Evolutionary conservation across 108 stramenopile genomes (phyloP).

Genomic region (Cyclotella choctawhatcheeana): DNA sequence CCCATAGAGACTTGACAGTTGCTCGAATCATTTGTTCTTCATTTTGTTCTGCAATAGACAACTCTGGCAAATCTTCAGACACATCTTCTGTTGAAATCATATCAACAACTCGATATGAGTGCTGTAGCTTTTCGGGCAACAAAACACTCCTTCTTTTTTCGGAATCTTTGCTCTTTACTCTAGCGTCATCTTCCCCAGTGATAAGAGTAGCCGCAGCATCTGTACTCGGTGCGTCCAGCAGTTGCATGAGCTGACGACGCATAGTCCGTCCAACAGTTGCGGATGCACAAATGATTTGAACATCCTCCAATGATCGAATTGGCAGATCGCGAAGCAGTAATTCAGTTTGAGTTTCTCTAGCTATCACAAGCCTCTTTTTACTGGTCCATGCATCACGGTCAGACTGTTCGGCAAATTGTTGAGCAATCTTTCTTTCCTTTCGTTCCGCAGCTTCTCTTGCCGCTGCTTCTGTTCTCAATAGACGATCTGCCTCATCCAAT

Average conservation of each 20-base stretch:
- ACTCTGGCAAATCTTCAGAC: background rate
- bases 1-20: conserved; percentile 41
- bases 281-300: conserved; percentile 72
- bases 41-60: conserved; percentile 39
- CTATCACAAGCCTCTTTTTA: conserved; percentile 38
- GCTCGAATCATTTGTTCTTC: conserved; percentile 34
- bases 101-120: conserved; percentile 48
- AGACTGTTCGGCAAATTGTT: conserved; percentile 18
- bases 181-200: conserved; percentile 66
- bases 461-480: conserved; percentile 66
- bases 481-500: conserved; percentile 79
- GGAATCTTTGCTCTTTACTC: conserved; percentile 64
- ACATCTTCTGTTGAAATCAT: background rate
- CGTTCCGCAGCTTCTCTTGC: conserved; percentile 47
- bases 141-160: conserved; percentile 54
- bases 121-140: conserved; percentile 61
- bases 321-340: conserved; percentile 47
- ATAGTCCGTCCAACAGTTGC: conserved; percentile 80
- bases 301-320: conserved; percentile 35
- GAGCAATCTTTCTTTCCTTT: conserved; percentile 37
- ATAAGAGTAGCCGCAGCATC: conserved; percentile 70
- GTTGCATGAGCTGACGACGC: conserved; percentile 74
- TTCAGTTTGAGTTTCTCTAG: conserved; percentile 53
- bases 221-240: conserved; percentile 58
- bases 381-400: conserved; percentile 6